These are phyloP conservation scores for Ceriops tagal DNA, from an alignment of 345 rosid genomes.

Conservation along the genomic window DNA sequence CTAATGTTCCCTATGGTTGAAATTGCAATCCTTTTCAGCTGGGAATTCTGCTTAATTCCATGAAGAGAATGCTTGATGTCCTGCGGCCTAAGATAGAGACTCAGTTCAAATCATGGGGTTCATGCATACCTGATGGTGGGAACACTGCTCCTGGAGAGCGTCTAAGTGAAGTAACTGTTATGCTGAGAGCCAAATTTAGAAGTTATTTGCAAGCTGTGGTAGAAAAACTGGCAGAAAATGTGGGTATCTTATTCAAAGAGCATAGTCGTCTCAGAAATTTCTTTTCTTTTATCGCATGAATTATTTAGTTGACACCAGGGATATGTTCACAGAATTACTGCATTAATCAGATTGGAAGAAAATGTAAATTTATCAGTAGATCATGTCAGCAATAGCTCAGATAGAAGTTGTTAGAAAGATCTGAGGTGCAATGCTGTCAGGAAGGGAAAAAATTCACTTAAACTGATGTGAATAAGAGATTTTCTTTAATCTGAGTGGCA, in stretches of 20 bases:
- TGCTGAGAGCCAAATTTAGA: conserved; percentile 91
- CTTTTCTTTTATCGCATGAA: neutral
- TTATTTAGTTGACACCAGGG: too few relatives aligned
- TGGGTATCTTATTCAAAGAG: conserved; percentile 35
- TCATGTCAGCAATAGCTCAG: neutral
- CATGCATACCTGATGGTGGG: conserved; percentile 85
- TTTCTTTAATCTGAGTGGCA: too few relatives aligned
- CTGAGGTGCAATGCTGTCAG: neutral
- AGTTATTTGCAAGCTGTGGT: conserved; percentile 87
- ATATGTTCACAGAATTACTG: too few relatives aligned
- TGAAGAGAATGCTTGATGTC: conserved; percentile 95
- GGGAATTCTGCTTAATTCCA: conserved; percentile 81
- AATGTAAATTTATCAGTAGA: neutral
- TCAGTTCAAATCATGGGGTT: conserved; percentile 86
- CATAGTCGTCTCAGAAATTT: neutral
- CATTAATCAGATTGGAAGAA: too few relatives aligned
- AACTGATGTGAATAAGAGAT: too few relatives aligned
- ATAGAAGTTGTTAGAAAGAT: neutral
- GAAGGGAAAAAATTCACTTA: too few relatives aligned
- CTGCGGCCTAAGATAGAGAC: conserved; percentile 74
- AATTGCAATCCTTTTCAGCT: conserved; percentile 42
- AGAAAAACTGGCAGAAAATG: conserved; percentile 88
- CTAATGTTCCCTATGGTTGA: conserved; percentile 17
- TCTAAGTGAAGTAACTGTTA: conserved; percentile 90
- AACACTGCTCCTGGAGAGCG: conserved; percentile 82